Base-by-base conservation (phyloP, 352 stramenopile species). In the Pilasporangium apinafurcum region DNA sequence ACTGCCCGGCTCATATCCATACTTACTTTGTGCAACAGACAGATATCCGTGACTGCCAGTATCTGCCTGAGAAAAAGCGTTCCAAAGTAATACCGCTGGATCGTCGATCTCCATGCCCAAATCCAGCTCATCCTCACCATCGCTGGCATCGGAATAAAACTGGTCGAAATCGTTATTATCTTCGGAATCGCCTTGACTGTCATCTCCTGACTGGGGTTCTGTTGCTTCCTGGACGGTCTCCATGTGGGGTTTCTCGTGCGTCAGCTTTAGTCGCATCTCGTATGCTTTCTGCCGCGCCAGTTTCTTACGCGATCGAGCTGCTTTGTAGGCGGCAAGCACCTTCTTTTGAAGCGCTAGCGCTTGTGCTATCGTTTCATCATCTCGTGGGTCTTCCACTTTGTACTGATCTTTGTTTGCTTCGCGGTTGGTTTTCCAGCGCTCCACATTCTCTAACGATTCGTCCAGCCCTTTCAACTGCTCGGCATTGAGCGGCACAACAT, bases 351-450 rank as follows among this genome's bases (percentile, higher is more conserved):
- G 62, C 2, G 56, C 54, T 2, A 38, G 25, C 43, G 84, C 66
- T 26, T 74, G 66, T 6, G 65, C 72, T 18, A 84, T 48, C 18
- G 56, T 51, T 17, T 88, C 72, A 1, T 57, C 40, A 14, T 70
- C 54, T 14, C 76, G 71, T 29, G 71, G 74, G 35, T 89, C 79
- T 8, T 57, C 51, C 16, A 89, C 72, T 21, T 65, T 78, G 49
- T 81, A 89, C 24, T 73, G 72, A 29, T 86, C 60, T 48, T 80
- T 87, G 38, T 72, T 82, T 18, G 48, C 53, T 34, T 86, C 75
- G 2, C 78, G 67, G 12, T 63, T 53, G 4, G 40, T 25, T 46
- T 81, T 58, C 76, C 74, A 89, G 29, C 63, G 44, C 5, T 48
- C 50, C 76, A 76, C 88, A 9, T 49, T 48, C 1, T 44, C 28